Evolutionary conservation across 768 basidiomycete genomes (phyloP).

Genomic region (Phylloporus sp.): DNA sequence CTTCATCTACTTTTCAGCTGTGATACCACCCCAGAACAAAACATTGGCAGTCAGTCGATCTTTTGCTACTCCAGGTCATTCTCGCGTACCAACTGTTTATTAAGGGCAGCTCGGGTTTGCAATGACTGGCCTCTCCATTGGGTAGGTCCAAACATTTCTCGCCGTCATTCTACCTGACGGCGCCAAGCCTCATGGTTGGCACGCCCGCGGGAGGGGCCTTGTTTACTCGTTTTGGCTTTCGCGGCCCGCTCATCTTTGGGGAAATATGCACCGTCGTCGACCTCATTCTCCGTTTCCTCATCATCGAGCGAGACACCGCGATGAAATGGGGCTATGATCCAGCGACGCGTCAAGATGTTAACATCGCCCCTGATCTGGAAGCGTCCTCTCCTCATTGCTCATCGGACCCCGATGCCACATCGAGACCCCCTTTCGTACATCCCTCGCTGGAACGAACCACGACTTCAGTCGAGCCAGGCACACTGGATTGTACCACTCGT

Average conservation of each 20-base stretch:
- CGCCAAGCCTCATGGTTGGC: slow-evolving; percentile 44
- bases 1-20: slow-evolving; percentile 37
- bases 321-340: slow-evolving; percentile 46
- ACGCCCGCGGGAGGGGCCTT: slow-evolving; percentile 55
- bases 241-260: slow-evolving; percentile 55
- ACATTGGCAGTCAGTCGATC: slow-evolving; percentile 43
- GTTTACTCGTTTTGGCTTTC: slow-evolving; percentile 52
- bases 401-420: background rate
- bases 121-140: slow-evolving; percentile 53
- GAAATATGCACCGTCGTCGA: slow-evolving; percentile 45
- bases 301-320: slow-evolving; percentile 54
- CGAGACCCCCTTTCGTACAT: background rate
- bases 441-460: background rate
- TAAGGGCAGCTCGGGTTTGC: slow-evolving; percentile 57
- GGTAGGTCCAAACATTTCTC: slow-evolving; percentile 31
- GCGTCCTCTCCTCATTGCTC: background rate
- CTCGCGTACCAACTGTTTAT: background rate
- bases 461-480: background rate
- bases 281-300: slow-evolving; percentile 47
- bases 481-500: background rate
- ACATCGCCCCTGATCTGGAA: slow-evolving; percentile 5
- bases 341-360: slow-evolving; percentile 13
- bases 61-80: background rate
- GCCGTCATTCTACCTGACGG: background rate
- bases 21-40: slow-evolving; percentile 46